These are phyloP conservation scores for Kodamaea anthophila DNA, from an alignment of 1,139 yeast genomes.

Conservation along the genomic window DNA sequence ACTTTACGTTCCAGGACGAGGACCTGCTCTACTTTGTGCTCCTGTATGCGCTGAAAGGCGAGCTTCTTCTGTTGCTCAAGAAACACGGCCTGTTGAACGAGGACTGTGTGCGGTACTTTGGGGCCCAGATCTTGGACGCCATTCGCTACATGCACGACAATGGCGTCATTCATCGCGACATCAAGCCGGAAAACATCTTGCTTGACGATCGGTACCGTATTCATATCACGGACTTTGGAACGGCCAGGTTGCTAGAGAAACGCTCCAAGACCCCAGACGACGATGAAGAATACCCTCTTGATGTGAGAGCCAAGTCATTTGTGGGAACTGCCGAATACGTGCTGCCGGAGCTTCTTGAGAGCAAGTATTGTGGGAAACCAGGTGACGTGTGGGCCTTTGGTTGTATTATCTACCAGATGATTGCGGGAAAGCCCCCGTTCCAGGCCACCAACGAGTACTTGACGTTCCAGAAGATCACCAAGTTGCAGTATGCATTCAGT, in stretches of 20 bases:
- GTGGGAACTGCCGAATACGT: slow-evolving; percentile 86
- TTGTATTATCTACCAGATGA: slow-evolving; percentile 69
- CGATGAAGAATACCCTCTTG: slow-evolving; percentile 39
- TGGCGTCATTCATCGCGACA: slow-evolving; percentile 75
- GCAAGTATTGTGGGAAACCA: slow-evolving; percentile 66
- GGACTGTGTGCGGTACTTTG: slow-evolving; percentile 65
- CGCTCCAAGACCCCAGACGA: slow-evolving; percentile 21
- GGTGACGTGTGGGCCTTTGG: slow-evolving; percentile 85
- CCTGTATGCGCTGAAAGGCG: slow-evolving; percentile 92
- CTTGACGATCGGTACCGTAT: slow-evolving; percentile 59
- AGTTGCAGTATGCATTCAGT: slow-evolving; percentile 60
- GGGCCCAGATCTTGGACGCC: slow-evolving; percentile 59
- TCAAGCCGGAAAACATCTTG: slow-evolving; percentile 72
- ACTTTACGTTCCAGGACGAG: slow-evolving; percentile 92
- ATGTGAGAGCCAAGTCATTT: slow-evolving; percentile 58
- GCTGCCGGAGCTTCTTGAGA: slow-evolving; percentile 66
- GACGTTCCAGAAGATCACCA: slow-evolving; percentile 63
- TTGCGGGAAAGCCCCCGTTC: slow-evolving; percentile 75
- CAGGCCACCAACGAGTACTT: slow-evolving; percentile 71
- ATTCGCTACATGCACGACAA: slow-evolving; percentile 64
- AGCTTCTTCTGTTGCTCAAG: slow-evolving; percentile 71
- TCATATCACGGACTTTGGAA: slow-evolving; percentile 78
- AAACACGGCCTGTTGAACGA: slow-evolving; percentile 75
- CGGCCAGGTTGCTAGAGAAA: slow-evolving; percentile 56
- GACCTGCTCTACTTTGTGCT: slow-evolving; percentile 83